phyloP scores from a whole-genome alignment of 2,329 filamentous ascomycete species.

The Lasiodiplodia gonubiensis region DNA sequence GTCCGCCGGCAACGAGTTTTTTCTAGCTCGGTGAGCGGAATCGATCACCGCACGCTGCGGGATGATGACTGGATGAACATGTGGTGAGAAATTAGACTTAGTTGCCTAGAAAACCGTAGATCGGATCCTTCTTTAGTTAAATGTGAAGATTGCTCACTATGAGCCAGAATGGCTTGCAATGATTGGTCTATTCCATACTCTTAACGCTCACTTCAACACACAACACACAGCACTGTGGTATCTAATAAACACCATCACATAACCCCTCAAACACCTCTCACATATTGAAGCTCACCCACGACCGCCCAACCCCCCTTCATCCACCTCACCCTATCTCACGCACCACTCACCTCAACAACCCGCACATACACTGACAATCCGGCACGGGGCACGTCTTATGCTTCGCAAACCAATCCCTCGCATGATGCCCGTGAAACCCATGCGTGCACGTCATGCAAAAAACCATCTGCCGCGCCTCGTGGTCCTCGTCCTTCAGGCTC shows the following conservation, averaged over 20 bases:
- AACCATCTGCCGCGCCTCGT: conserved; percentile 61
- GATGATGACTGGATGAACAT: neutral
- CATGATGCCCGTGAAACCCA: conserved; percentile 68
- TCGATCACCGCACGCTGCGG: neutral
- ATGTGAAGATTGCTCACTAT: too few relatives aligned
- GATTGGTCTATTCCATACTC: too few relatives aligned
- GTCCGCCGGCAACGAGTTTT: neutral
- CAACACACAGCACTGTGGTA: too few relatives aligned
- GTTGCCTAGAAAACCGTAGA: neutral
- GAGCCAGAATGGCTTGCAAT: too few relatives aligned
- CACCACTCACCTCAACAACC: conserved; percentile 41
- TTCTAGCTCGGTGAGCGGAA: neutral
- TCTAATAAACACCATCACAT: too few relatives aligned
- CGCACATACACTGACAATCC: conserved; percentile 61
- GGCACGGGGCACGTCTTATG: conserved; percentile 62
- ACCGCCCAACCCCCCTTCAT: neutral
- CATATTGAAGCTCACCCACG: too few relatives aligned
- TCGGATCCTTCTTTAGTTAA: neutral
- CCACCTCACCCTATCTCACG: too few relatives aligned
- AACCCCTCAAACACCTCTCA: too few relatives aligned
- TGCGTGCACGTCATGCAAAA: conserved; percentile 69
- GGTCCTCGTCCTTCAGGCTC: conserved; percentile 49
- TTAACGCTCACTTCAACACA: too few relatives aligned
- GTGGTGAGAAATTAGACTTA: neutral
- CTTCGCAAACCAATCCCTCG: conserved; percentile 64